Conservation (phyloP, 2,329 filamentous ascomycete species). For the Acrodontium crateriforme region DNA sequence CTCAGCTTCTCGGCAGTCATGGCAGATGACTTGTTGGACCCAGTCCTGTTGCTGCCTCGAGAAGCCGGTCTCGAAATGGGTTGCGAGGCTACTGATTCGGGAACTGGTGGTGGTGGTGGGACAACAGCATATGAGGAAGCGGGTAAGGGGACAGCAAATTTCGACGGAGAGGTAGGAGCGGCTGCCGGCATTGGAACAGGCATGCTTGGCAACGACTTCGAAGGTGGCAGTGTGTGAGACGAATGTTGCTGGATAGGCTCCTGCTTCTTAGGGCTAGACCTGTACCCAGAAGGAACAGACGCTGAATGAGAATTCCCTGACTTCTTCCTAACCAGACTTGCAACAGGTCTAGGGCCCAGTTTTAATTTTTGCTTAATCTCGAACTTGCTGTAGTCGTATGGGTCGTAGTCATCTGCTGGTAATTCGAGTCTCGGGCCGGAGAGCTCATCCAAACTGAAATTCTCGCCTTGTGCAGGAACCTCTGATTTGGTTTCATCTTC, state of each 20-base stretch:
- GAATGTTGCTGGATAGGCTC: conserved; percentile 23
- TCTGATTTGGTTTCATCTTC: neutral
- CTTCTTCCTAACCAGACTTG: conserved; percentile 11
- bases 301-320: conserved; percentile 44
- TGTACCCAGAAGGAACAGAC: conserved; percentile 15
- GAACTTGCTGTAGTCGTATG: conserved; percentile 33
- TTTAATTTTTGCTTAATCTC: conserved; percentile 67
- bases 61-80: conserved; percentile 23
- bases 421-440: too few species aligned
- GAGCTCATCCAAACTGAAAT: too few species aligned
- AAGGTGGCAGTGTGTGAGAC: conserved; percentile 22
- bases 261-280: conserved; percentile 15
- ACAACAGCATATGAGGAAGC: too few species aligned
- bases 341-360: conserved; percentile 69
- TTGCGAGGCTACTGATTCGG: conserved; percentile 18
- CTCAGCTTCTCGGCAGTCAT: conserved; percentile 83
- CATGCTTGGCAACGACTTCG: too few species aligned
- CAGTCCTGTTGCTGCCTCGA: conserved; percentile 27
- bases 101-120: conserved; percentile 21
- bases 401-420: conserved; percentile 27
- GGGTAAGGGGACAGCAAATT: too few species aligned
- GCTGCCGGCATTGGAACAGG: conserved; percentile 9
- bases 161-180: neutral
- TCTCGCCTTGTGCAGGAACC: too few species aligned
- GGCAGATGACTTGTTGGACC: conserved; percentile 23